Percentiles rank a stretch among this genome's conserved stretches.
Conservation (phyloP, 495 filamentous ascomycete species). For the Hypoxylon trugodes region DNA sequence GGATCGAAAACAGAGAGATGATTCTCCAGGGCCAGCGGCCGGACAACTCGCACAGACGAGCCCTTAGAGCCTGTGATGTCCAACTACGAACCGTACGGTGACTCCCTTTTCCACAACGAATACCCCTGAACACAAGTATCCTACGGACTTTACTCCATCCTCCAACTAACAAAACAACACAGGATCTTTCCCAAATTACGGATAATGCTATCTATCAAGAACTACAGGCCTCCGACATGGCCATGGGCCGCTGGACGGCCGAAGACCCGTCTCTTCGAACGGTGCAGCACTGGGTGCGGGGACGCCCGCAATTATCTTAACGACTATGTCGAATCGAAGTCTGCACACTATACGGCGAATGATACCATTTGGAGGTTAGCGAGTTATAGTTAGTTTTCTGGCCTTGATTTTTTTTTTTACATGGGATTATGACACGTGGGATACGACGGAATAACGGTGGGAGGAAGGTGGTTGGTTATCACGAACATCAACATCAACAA, state of each 20-base stretch:
- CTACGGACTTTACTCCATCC: neutral
- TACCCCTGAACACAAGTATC: neutral
- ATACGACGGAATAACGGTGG: neutral
- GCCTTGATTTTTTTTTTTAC: slow-evolving; percentile 2
- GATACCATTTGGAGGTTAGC: slow-evolving; percentile 25
- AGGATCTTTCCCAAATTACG: slow-evolving; percentile 75
- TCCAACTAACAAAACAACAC: slow-evolving; percentile 27
- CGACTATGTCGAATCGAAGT: slow-evolving; percentile 9
- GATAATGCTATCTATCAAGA: slow-evolving; percentile 72
- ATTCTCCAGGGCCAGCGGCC: slow-evolving; percentile 72
- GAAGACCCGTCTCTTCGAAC: slow-evolving; percentile 70
- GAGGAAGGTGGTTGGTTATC: neutral
- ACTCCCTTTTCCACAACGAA: slow-evolving; percentile 5
- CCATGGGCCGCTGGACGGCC: slow-evolving; percentile 75
- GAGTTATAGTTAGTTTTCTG: too few species aligned
- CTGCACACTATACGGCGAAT: slow-evolving; percentile 1
- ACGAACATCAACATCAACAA: neutral
- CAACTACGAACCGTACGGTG: slow-evolving; percentile 68
- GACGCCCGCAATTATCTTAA: slow-evolving; percentile 47
- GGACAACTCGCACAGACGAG: slow-evolving; percentile 62
- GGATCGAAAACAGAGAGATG: slow-evolving; percentile 75
- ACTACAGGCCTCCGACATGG: slow-evolving; percentile 68
- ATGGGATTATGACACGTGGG: slow-evolving; percentile 9
- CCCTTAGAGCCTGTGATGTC: slow-evolving; percentile 66
- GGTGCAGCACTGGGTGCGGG: slow-evolving; percentile 61